A percentile compares a stretch with the other conserved stretches of the same genome.
These are phyloP conservation scores for Trichoderma hamatum DNA, from an alignment of 2,329 filamentous ascomycete species.

Conservation along the genomic window DNA sequence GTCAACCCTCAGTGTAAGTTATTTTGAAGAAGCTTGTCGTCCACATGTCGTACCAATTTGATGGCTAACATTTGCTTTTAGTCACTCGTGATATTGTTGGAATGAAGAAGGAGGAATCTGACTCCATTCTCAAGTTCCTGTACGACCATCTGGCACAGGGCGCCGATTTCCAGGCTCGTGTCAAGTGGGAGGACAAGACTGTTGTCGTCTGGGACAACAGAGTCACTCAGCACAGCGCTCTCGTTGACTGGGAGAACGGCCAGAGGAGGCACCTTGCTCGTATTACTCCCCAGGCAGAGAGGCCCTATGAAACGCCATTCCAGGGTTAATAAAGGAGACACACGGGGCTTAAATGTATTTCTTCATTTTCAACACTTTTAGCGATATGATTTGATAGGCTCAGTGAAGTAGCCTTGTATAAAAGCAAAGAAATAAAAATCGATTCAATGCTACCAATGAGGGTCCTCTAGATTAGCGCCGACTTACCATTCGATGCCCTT, in stretches of 20 bases:
- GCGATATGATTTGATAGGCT: constrained; percentile 4
- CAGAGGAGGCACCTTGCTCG: constrained; percentile 78
- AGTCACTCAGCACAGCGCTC: constrained; percentile 75
- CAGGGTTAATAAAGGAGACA: constrained; percentile 17
- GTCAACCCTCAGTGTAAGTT: constrained; percentile 79
- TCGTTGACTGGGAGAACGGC: constrained; percentile 81
- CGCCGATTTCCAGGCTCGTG: constrained; percentile 70
- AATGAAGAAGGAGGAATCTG: constrained; percentile 84
- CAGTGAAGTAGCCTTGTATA: neutral
- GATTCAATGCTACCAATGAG: neutral
- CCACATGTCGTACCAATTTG: neutral
- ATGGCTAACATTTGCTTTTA: constrained; percentile 37
- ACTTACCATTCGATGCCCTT: neutral
- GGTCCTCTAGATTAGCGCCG: neutral
- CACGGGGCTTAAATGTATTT: neutral
- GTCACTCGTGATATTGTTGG: constrained; percentile 81
- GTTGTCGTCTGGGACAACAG: constrained; percentile 89
- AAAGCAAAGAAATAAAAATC: neutral
- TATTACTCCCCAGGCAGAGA: constrained; percentile 81
- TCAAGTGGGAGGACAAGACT: constrained; percentile 78
- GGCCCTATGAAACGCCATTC: constrained; percentile 69
- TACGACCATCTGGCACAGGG: constrained; percentile 57
- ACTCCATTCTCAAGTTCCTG: constrained; percentile 72
- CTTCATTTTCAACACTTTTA: constrained; percentile 1
- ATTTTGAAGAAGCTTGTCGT: neutral